phyloP scores from a whole-genome alignment of 768 basidiomycete species.

The Termitomyces sp. region DNA sequence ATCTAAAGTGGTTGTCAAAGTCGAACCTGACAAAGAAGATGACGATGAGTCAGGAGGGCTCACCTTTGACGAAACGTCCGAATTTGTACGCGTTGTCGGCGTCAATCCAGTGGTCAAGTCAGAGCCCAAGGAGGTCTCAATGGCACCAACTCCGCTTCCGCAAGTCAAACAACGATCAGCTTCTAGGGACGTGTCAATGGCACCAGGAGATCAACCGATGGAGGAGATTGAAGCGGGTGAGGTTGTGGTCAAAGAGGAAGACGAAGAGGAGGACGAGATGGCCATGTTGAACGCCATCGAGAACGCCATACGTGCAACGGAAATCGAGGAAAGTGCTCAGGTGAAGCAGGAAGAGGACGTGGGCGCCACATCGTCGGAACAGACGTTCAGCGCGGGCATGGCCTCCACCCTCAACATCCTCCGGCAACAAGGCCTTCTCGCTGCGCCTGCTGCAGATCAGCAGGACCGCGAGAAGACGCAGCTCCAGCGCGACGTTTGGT shows the following conservation, averaged over 20 bases:
- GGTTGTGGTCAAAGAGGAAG: slow-evolving; percentile 75
- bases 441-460: slow-evolving; percentile 59
- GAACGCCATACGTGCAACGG: slow-evolving; percentile 59
- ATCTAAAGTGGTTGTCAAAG: slow-evolving; percentile 30
- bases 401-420: slow-evolving; percentile 87
- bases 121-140: slow-evolving; percentile 37
- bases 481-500: slow-evolving; percentile 83
- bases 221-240: slow-evolving; percentile 84
- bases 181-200: slow-evolving; percentile 55
- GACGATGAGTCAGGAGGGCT: slow-evolving; percentile 54
- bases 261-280: slow-evolving; percentile 64
- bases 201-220: slow-evolving; percentile 55
- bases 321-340: slow-evolving; percentile 46
- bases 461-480: slow-evolving; percentile 78
- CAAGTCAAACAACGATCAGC: slow-evolving; percentile 32
- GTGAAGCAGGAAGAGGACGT: slow-evolving; percentile 23
- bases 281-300: slow-evolving; percentile 79
- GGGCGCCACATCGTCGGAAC: slow-evolving; percentile 70
- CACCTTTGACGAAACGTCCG: slow-evolving; percentile 94
- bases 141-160: slow-evolving; percentile 17
- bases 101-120: slow-evolving; percentile 55
- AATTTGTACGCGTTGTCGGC: slow-evolving; percentile 87
- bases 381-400: slow-evolving; percentile 80
- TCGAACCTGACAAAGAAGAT: slow-evolving; percentile 34
- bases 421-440: slow-evolving; percentile 87